These are phyloP conservation scores for Ophiosphaerella herpotricha DNA, from an alignment of 2,329 filamentous ascomycete genomes.

Conservation along the genomic window DNA sequence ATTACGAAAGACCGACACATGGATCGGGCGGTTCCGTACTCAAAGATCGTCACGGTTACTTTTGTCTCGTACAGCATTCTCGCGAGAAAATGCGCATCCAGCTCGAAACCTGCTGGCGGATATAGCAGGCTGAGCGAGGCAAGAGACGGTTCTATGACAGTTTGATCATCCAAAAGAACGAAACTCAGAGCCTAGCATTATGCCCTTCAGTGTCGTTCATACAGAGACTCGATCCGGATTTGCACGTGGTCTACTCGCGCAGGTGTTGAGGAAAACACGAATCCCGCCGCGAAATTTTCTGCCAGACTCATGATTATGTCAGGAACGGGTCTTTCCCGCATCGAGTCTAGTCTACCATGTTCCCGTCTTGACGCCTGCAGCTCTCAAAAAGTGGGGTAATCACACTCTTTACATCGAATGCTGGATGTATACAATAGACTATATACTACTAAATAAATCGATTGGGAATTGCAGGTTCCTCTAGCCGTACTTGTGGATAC, in stretches of 20 bases:
- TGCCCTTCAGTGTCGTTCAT: neutral
- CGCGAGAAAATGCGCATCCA: constrained; percentile 35
- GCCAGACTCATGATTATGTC: neutral
- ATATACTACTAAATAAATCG: too few species aligned
- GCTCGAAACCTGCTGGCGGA: constrained; percentile 44
- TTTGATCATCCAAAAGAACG: neutral
- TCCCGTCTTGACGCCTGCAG: too few species aligned
- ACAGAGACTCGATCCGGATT: neutral
- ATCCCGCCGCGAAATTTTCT: neutral
- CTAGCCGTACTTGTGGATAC: too few species aligned
- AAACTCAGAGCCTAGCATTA: too few species aligned
- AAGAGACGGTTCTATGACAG: constrained; percentile 31
- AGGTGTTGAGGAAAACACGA: too few species aligned
- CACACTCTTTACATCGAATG: too few species aligned
- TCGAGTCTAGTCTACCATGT: neutral
- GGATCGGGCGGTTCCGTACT: constrained; percentile 43
- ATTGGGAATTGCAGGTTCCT: too few species aligned
- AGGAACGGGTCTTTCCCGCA: neutral
- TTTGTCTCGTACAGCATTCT: constrained; percentile 43
- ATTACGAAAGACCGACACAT: constrained; percentile 45
- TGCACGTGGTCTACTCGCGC: too few species aligned
- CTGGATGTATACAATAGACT: neutral
- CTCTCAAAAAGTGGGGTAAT: too few species aligned
- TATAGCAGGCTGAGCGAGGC: constrained; percentile 46
- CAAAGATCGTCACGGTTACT: constrained; percentile 46